These are phyloP conservation scores for Ochetophila trinervis DNA, from an alignment of 306 rosid species.

Conservation along the genomic window DNA sequence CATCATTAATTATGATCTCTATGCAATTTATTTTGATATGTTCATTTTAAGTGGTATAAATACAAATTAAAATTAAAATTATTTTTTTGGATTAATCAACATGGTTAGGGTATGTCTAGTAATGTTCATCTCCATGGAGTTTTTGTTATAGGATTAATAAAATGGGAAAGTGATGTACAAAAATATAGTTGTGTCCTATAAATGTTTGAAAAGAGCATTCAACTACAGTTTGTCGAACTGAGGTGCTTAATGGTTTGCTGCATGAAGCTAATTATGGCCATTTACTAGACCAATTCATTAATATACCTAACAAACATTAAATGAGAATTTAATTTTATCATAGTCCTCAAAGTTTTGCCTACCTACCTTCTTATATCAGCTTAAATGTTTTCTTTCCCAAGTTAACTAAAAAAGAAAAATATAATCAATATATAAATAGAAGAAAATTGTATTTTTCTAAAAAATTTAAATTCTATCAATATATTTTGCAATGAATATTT, in stretches of 20 bases:
- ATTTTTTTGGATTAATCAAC: constrained; percentile 15
- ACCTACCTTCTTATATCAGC: constrained; percentile 58
- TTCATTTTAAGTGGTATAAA: constrained; percentile 10
- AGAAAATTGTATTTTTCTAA: too few species aligned
- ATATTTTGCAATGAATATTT: too few species aligned
- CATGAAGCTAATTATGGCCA: constrained; percentile 71
- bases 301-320: constrained; percentile 71
- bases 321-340: constrained; percentile 59
- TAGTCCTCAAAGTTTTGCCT: constrained; percentile 52
- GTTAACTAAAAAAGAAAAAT: background rate
- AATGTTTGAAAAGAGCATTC: constrained; percentile 81
- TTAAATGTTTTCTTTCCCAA: constrained; percentile 43
- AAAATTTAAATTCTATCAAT: too few species aligned
- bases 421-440: background rate
- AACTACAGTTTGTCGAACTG: constrained; percentile 64
- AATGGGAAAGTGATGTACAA: constrained; percentile 21
- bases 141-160: constrained; percentile 7
- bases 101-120: constrained; percentile 26
- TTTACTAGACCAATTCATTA: constrained; percentile 69
- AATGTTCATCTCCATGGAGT: background rate
- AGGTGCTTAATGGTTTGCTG: constrained; percentile 57
- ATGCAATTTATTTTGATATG: too few species aligned
- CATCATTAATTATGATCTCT: too few species aligned
- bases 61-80: background rate
- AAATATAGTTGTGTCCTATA: constrained; percentile 39